Evolutionary conservation across 495 filamentous ascomycete genomes (phyloP), one percentile per base, ranked within the genome.

Genomic region (Pyrenopolyporus hunteri): DNA sequence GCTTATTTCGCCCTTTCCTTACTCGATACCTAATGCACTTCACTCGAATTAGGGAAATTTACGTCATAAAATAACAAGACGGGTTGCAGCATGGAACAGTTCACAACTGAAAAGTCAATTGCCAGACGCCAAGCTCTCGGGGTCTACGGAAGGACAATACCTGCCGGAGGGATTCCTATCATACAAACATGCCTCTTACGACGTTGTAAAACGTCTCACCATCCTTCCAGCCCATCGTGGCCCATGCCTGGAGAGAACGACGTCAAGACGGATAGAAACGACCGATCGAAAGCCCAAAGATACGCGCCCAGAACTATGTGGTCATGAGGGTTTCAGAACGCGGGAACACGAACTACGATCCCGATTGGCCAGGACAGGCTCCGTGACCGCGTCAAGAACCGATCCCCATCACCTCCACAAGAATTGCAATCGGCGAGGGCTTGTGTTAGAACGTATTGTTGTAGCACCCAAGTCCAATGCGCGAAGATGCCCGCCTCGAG

Each of bases 61-160:
- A 29, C 23, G 14, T 17, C 16, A 2, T 6, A 2, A 11, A 20
- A 26, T 17, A 17, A 11, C 14, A 11, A 14, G 2, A 8, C 35
- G 19, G 1, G 29, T 3, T 55, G 10, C 16, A 23, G 39, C n/a
- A 47, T 52, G 26, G 52, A 60, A 31, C 25, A 60, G 50, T 46
- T 55, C 40, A 58, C 39, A 59, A 64, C 37, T 48, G 59, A 53
- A 59, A 47, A 29, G 35, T 57, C 44, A 66, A 67, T 67, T 67
- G 51, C 59, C 28, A 63, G 58, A 59, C 50, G 54, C 59, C 31
- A 59, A 47, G 52, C 57, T 55, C 53, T 58, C 46, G 28, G 45
- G 64, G 52, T 63, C 48, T 61, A 63, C 53, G 25, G 42, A 29
- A 42, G 43, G 52, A 37, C 50, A 46, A 46, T 45, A 32, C 49